A percentile compares a stretch with the other conserved stretches of the same genome.
These are phyloP conservation scores for Auricularia heimuer DNA, from an alignment of 768 basidiomycete genomes.

Conservation along the genomic window DNA sequence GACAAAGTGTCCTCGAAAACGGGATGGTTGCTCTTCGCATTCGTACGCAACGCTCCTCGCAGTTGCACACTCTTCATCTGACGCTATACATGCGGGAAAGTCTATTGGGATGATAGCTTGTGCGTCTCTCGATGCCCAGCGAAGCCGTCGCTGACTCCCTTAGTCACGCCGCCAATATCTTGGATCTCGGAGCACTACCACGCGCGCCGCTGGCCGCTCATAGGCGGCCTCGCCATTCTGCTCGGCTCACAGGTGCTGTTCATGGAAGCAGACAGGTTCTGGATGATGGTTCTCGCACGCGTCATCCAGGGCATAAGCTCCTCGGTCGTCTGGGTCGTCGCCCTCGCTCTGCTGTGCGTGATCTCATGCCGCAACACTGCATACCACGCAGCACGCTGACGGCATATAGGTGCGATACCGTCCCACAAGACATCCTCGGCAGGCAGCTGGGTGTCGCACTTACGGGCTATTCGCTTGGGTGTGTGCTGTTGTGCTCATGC, in stretches of 20 bases:
- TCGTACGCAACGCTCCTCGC: slow-evolving; percentile 27
- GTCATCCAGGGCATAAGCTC: slow-evolving; percentile 51
- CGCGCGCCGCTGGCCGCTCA: background rate
- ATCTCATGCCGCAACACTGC: background rate
- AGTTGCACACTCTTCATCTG: background rate
- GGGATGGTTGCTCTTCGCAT: slow-evolving; percentile 54
- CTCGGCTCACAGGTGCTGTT: slow-evolving; percentile 47
- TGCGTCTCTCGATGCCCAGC: slow-evolving; percentile 19
- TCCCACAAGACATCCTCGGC: slow-evolving; percentile 38
- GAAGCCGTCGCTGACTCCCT: background rate
- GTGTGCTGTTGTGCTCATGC: slow-evolving; percentile 4
- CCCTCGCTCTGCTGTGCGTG: slow-evolving; percentile 46
- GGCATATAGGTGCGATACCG: slow-evolving; percentile 40
- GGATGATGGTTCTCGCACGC: slow-evolving; percentile 49
- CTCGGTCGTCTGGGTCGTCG: slow-evolving; percentile 53
- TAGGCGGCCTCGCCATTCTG: background rate
- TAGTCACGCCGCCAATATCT: background rate
- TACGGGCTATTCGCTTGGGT: slow-evolving; percentile 49
- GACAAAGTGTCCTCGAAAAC: slow-evolving; percentile 37
- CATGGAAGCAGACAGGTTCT: slow-evolving; percentile 50
- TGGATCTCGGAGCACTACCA: background rate
- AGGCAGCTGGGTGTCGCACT: slow-evolving; percentile 58
- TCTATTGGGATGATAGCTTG: slow-evolving; percentile 47
- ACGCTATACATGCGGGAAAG: slow-evolving; percentile 14
- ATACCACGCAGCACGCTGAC: background rate